Percentiles rank a stretch among this genome's conserved stretches.
phyloP scores from a whole-genome alignment of 768 basidiomycete species.

The Phlegmacium glaucopus region DNA sequence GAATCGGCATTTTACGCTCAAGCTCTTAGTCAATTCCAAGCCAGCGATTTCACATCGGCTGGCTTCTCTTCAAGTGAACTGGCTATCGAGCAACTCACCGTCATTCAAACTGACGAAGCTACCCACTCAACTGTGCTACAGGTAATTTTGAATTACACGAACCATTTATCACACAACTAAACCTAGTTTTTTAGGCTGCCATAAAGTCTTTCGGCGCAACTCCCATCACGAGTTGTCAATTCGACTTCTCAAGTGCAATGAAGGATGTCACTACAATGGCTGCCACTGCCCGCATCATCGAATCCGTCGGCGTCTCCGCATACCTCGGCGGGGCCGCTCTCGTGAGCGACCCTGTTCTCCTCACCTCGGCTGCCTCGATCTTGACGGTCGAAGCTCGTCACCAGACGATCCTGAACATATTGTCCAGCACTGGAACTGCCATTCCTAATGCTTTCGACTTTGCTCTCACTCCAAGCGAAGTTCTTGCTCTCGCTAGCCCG shows the following conservation, averaged over 20 bases:
- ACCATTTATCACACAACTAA: background rate
- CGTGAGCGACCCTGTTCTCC: constrained; percentile 53
- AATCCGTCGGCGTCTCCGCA: constrained; percentile 71
- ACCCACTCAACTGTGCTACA: constrained; percentile 56
- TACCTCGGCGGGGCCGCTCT: constrained; percentile 74
- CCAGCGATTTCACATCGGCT: constrained; percentile 58
- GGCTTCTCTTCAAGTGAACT: constrained; percentile 57
- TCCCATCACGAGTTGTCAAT: constrained; percentile 57
- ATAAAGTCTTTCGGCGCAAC: constrained; percentile 51
- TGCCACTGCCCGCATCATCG: constrained; percentile 67
- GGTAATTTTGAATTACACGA: constrained; percentile 23
- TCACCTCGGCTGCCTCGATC: constrained; percentile 70
- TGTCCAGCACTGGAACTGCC: constrained; percentile 52
- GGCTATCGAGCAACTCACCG: constrained; percentile 57
- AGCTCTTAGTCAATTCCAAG: constrained; percentile 61
- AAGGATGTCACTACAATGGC: constrained; percentile 69
- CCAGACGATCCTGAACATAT: constrained; percentile 70
- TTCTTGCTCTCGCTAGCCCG: constrained; percentile 62
- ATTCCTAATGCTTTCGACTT: constrained; percentile 75
- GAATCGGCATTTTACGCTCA: constrained; percentile 69
- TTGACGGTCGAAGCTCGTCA: constrained; percentile 83
- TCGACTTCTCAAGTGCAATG: constrained; percentile 64
- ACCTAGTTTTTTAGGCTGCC: constrained; percentile 31
- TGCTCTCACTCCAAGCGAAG: constrained; percentile 62
- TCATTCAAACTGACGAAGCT: constrained; percentile 60